A percentile compares a stretch with the other conserved stretches of the same genome.
Evolutionary conservation across 2,329 filamentous ascomycete genomes (phyloP).

Genomic region (Amauroascus verrucosus): DNA sequence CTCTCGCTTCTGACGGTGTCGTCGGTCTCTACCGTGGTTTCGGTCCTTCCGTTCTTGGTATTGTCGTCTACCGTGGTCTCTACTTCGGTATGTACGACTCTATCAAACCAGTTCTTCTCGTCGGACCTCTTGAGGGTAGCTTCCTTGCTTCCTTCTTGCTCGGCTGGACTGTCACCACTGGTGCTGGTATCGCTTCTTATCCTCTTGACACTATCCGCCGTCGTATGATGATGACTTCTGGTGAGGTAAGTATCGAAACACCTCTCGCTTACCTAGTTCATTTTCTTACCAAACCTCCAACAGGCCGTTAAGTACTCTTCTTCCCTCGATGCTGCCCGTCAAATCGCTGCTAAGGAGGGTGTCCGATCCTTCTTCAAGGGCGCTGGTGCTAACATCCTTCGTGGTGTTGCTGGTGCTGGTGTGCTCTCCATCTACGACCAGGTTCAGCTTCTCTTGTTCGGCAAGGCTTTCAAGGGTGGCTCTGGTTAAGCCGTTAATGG

Average conservation of each 20-base stretch:
- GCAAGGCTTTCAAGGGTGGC: conserved; percentile 85
- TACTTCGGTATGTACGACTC: conserved; percentile 99
- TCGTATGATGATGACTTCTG: conserved; percentile 99
- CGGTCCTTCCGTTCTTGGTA: conserved; percentile 98
- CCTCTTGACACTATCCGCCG: conserved; percentile 99
- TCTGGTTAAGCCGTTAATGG: conserved; percentile 20
- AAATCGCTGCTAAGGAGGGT: conserved; percentile 96
- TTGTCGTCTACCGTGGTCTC: conserved; percentile 99
- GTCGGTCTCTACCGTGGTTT: conserved; percentile 99
- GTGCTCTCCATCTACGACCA: conserved; percentile 99
- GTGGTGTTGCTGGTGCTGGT: conserved; percentile 99
- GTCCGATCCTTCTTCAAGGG: conserved; percentile 99
- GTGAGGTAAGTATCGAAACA: conserved; percentile 45
- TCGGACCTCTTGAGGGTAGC: conserved; percentile 86
- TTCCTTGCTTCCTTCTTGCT: conserved; percentile 99
- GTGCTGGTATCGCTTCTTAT: conserved; percentile 99
- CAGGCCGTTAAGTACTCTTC: conserved; percentile 99
- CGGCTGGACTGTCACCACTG: conserved; percentile 98
- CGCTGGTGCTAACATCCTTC: conserved; percentile 99
- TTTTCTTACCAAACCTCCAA: conserved; percentile 3
- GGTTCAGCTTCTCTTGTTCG: conserved; percentile 98
- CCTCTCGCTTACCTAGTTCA: conserved; percentile 5
- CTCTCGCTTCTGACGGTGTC: conserved; percentile 95
- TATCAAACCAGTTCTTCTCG: conserved; percentile 95
- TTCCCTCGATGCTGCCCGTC: conserved; percentile 85